These are phyloP conservation scores for Stellera chamaejasme DNA, from an alignment of 345 rosid genomes.

Conservation along the genomic window DNA sequence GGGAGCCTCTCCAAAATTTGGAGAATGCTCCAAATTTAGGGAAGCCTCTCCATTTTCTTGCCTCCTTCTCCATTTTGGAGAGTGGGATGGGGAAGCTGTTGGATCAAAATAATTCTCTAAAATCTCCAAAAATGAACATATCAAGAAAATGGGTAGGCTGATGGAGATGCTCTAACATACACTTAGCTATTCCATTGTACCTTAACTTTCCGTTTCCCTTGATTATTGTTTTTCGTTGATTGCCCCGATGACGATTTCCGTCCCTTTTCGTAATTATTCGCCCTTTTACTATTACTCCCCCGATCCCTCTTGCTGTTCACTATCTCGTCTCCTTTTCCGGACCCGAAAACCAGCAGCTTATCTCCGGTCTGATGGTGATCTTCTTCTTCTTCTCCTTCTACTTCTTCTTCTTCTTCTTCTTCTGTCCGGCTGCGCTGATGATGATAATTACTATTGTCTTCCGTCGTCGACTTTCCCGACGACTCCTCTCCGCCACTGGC, in stretches of 20 bases:
- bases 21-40: no score
- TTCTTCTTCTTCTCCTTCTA: constrained; percentile 23
- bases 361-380: constrained; percentile 17
- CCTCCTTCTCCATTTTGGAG: no score
- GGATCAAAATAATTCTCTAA: no score
- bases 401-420: constrained; percentile 22
- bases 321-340: constrained; percentile 31
- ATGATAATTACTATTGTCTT: background rate
- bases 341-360: constrained; percentile 20
- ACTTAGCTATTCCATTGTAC: no score
- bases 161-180: no score
- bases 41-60: no score
- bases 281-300: constrained; percentile 25
- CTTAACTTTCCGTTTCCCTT: constrained; percentile 58
- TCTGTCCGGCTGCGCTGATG: constrained; percentile 6
- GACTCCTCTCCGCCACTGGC: constrained; percentile 49
- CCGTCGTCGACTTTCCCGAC: constrained; percentile 18
- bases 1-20: no score
- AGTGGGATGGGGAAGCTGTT: no score
- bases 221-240: constrained; percentile 23
- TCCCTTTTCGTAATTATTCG: constrained; percentile 33
- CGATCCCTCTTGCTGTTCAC: constrained; percentile 32
- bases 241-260: constrained; percentile 38
- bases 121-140: no score
- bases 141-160: no score